These are phyloP conservation scores for Fusarium clavum DNA, from an alignment of 2,329 filamentous ascomycete species.

Conservation along the genomic window DNA sequence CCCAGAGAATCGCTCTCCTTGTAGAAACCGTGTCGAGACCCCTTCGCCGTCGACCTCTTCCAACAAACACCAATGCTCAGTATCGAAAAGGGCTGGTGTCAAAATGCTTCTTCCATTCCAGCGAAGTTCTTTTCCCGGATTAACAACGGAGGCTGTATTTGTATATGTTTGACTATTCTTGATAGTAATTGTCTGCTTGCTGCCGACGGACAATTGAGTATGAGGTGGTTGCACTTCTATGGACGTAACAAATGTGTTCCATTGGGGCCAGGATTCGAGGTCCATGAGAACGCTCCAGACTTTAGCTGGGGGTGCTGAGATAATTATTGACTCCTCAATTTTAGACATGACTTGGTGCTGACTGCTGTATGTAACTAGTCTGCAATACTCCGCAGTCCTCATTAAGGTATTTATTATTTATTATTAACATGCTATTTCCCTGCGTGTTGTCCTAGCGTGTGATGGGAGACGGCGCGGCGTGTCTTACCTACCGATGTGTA, in stretches of 20 bases:
- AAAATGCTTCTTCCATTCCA: conserved; percentile 12
- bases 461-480: neutral
- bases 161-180: neutral
- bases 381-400: accelerated
- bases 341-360: neutral
- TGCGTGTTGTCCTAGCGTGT: neutral
- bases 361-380: accelerated
- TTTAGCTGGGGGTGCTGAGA: neutral
- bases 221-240: neutral
- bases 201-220: neutral
- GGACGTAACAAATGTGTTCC: conserved; percentile 20
- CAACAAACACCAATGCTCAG: conserved; percentile 12
- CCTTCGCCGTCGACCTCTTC: neutral
- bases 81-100: neutral
- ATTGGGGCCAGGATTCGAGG: neutral
- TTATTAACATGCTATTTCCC: neutral
- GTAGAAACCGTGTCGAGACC: neutral
- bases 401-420: neutral
- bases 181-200: conserved; percentile 9
- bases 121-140: neutral
- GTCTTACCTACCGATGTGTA: neutral
- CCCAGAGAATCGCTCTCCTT: conserved; percentile 13
- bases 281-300: neutral
- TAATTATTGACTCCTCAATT: conserved; percentile 15
- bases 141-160: neutral